Conservation (phyloP, 2,329 filamentous ascomycete species). For the Ophiostoma ips region DNA sequence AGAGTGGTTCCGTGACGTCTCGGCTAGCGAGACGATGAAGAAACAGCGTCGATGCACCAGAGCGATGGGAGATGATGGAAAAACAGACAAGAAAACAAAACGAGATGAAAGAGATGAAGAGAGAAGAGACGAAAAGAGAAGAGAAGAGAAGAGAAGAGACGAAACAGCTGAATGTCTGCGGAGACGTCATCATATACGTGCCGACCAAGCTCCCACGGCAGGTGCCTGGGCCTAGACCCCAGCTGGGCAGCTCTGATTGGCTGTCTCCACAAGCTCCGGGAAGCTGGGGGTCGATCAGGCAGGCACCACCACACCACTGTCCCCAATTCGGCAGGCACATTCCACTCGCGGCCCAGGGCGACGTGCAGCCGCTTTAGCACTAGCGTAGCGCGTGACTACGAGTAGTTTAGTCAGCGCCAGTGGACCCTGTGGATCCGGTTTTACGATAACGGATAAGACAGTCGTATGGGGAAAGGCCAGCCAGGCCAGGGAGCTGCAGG, state of each 20-base stretch:
- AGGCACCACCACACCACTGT: too few species aligned
- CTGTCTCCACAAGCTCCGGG: too few species aligned
- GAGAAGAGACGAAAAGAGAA: neutral
- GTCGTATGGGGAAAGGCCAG: neutral
- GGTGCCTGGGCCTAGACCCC: slow-evolving; percentile 4
- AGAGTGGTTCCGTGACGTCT: too few species aligned
- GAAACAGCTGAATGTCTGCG: neutral
- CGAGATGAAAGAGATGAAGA: neutral
- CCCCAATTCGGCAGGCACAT: too few species aligned
- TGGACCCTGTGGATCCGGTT: too few species aligned
- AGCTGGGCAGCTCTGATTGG: slow-evolving; percentile 4
- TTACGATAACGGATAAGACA: neutral
- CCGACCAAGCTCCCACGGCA: slow-evolving; percentile 1
- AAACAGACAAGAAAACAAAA: too few species aligned
- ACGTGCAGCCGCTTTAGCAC: too few species aligned
- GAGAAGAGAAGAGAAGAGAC: neutral
- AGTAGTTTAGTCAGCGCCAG: too few species aligned
- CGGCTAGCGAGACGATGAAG: neutral
- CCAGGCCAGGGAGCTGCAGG: neutral
- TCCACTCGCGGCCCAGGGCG: too few species aligned
- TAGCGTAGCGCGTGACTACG: too few species aligned
- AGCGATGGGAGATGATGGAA: neutral
- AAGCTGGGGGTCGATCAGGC: neutral
- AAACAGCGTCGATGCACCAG: too few species aligned
- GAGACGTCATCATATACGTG: slow-evolving; percentile 4